Evolutionary conservation across 2,329 filamentous ascomycete species (phyloP).

Genomic region (Calonectria pteridis): DNA sequence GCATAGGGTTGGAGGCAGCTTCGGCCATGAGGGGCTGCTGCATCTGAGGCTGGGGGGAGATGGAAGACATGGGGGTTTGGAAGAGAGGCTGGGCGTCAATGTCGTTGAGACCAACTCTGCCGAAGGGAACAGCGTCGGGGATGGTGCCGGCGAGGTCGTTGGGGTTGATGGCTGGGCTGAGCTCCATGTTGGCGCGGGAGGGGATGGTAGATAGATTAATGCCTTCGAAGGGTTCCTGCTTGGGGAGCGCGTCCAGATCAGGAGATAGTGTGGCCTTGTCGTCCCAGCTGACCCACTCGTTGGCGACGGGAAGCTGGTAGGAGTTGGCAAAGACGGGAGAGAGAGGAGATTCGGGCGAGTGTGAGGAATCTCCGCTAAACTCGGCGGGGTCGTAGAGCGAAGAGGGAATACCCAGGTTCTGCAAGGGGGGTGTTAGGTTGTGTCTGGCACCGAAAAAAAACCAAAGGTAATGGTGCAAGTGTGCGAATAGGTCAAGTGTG

Average conservation of each 20-base stretch:
- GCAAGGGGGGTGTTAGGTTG: slow-evolving; percentile 34
- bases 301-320: slow-evolving; percentile 45
- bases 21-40: slow-evolving; percentile 39
- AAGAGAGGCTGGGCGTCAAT: slow-evolving; percentile 45
- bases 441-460: slow-evolving; percentile 14
- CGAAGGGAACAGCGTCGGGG: slow-evolving; percentile 43
- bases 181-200: slow-evolving; percentile 44
- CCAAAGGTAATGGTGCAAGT: slow-evolving; percentile 3
- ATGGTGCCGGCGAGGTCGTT: slow-evolving; percentile 44
- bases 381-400: slow-evolving; percentile 46
- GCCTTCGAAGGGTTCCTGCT: slow-evolving; percentile 45
- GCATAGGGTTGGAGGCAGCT: slow-evolving; percentile 33
- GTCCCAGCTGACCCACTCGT: slow-evolving; percentile 46
- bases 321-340: slow-evolving; percentile 44
- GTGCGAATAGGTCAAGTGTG: background rate
- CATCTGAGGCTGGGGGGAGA: slow-evolving; percentile 42
- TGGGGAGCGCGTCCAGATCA: slow-evolving; percentile 43
- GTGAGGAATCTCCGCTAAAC: slow-evolving; percentile 45
- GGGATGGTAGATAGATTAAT: slow-evolving; percentile 44
- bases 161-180: slow-evolving; percentile 45
- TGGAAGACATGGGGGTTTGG: slow-evolving; percentile 44
- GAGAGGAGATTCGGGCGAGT: slow-evolving; percentile 45
- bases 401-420: slow-evolving; percentile 38
- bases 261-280: slow-evolving; percentile 45
- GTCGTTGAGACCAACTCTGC: slow-evolving; percentile 44